Evolutionary conservation across 257 asterid species (phyloP), one percentile per base, ranked within the genome.

Genomic region (Parsonsia alboflavescens): DNA sequence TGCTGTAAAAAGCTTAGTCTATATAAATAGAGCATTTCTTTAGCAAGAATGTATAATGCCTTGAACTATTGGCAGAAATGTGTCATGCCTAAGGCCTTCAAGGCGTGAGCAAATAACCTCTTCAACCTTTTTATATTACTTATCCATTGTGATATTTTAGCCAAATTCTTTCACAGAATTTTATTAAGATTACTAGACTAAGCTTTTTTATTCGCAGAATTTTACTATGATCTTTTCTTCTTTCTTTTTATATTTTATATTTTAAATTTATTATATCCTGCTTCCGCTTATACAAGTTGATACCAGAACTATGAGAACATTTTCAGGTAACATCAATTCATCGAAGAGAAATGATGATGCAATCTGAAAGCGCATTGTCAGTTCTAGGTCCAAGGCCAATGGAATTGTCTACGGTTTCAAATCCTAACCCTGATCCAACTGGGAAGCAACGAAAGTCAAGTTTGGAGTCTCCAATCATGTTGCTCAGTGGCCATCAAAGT

Each of bases 401-500:
- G 76, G 96, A 89, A 67, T 9, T 95, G 61, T 89, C 99, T 42
- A 75, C 77, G 26, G 67, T 80, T 73, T 69, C 84, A 17, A 82
- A 79, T 64, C 56, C 72, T 6, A 87, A 87, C 56, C 86, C 82
- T 36, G 90, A 91, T 66, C 77, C 85, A 61, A 85, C 88, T 73
- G 91, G 88, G 45, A 95, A 88, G 73, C 89, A 86, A 52, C 85
- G 96, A 61, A 89, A 89, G 10, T 92, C 99, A 10, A 86, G 93
- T 85, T 85, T 92, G 82, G 93, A 92, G 78, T 91, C 99, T 15
- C 96, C 98, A 7, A 92, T 94, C 71, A 92, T 94, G 99, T 84
- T 94, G 75, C 80, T 95, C 22, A 17, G 88, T 5, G 99, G 98
- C 64, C 99, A 95, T 83, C 98, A 92, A 72, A 95, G 99, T 84